These are phyloP conservation scores for Yarrowia porcina DNA, from an alignment of 805 yeast species.

Conservation along the genomic window DNA sequence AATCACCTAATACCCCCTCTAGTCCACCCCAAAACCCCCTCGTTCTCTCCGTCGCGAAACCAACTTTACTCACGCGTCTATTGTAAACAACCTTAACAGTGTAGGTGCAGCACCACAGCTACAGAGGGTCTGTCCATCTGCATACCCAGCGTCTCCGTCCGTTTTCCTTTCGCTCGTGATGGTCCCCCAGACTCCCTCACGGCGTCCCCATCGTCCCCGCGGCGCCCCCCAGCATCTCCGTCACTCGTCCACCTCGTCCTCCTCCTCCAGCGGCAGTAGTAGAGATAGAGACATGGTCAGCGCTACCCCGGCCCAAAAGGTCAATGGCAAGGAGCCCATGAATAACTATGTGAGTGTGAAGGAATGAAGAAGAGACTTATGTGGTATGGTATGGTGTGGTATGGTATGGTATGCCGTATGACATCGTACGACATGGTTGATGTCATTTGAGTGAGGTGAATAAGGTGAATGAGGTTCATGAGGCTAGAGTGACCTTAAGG, in stretches of 20 bases:
- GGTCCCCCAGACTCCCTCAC: conserved; percentile 11
- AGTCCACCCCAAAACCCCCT: not conserved
- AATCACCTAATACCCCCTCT: too few species aligned
- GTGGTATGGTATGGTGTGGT: too few species aligned
- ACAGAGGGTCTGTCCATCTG: too few species aligned
- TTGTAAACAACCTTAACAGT: conserved; percentile 6
- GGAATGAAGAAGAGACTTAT: too few species aligned
- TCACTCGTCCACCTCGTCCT: not conserved
- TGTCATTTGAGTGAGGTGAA: too few species aligned
- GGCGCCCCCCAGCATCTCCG: conserved; percentile 7
- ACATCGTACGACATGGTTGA: too few species aligned
- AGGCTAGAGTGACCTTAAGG: too few species aligned
- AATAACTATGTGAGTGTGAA: conserved; percentile 23
- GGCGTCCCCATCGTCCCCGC: not conserved
- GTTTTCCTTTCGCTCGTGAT: not conserved
- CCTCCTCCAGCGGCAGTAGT: not conserved
- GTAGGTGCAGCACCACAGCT: not conserved
- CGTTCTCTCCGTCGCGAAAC: not conserved
- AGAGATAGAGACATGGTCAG: not conserved
- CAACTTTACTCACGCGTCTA: not conserved
- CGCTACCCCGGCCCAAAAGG: conserved; percentile 5
- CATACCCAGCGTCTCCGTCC: too few species aligned
- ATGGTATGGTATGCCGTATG: too few species aligned
- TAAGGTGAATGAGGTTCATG: too few species aligned
- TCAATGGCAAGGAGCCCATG: conserved; percentile 3